Evolutionary conservation across 352 stramenopile genomes (phyloP), one percentile per base, ranked within the genome.

Genomic region (Phytopythium cucurbitacearum): DNA sequence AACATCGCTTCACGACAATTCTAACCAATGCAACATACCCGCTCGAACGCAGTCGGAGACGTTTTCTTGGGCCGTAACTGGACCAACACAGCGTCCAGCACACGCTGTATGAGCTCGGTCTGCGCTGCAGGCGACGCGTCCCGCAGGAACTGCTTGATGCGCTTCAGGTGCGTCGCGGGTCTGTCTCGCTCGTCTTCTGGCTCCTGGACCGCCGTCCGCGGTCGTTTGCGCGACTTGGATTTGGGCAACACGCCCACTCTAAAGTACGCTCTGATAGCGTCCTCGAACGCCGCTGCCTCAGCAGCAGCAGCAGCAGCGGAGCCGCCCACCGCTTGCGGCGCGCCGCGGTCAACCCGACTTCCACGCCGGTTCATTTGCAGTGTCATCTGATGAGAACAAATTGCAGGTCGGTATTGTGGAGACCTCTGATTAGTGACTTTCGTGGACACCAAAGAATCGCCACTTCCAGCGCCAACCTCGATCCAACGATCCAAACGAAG

Each of bases 141-240:
- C 8, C 51, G 51, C 34, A 57, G 34, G 8, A 50, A 7, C 35
- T 44, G 41, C 51, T 57, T 57, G 40, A 57, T 37, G 10, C 51
- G 51, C 41, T 49, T 57, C 8, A 57, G 51, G 8, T 41, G 40
- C 11, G 12, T 21, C 10, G 40, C 51, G 1, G 40, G 42, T 13
- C 28, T 35, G 28, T 28, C 10, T 12, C 15, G 45, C 11, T 15
- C 36, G 28, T 5, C 2, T 4, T 28, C 28, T 35, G 16, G 34
- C 40, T 51, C 41, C 11, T 47, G 4, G 15, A 7, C 3, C 1
- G 40, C 8, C 12, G 41, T 3, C 1, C 34, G 39, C 34, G 15
- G 9, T 11, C 51, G 51, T 16, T 49, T 57, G 33, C 48, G 48
- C 6, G 16, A 33, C 5, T 28, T 36, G 7, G 21, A 28, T 28